A percentile compares a stretch with the other conserved stretches of the same genome.
Conservation (phyloP, 768 basidiomycete species). For the Amanita fuliginea region DNA sequence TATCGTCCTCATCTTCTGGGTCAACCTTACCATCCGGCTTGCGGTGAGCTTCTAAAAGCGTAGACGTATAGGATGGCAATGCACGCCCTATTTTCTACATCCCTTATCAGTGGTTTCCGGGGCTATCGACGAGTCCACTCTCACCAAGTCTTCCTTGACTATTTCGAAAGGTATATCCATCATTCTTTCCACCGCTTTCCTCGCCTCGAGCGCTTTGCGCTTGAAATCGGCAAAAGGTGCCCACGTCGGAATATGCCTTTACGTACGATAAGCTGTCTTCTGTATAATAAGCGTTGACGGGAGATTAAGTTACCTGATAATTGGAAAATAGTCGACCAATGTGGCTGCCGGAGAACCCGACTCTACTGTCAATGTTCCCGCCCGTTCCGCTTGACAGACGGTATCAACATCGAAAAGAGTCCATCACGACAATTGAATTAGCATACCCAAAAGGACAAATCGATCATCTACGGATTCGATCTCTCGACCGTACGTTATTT, state of each 20-base stretch:
- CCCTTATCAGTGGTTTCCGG: constrained; percentile 5
- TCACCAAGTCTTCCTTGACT: constrained; percentile 38
- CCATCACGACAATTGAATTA: background rate
- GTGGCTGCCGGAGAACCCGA: constrained; percentile 35
- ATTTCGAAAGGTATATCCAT: constrained; percentile 39
- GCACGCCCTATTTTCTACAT: constrained; percentile 30
- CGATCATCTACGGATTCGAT: constrained; percentile 32
- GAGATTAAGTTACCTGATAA: constrained; percentile 23
- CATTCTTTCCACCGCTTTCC: constrained; percentile 34
- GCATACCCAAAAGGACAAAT: constrained; percentile 30
- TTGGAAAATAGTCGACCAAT: constrained; percentile 39
- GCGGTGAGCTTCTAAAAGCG: constrained; percentile 28
- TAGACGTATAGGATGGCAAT: constrained; percentile 33
- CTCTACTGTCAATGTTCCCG: constrained; percentile 33
- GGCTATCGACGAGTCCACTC: background rate
- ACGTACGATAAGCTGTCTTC: background rate
- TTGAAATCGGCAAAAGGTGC: constrained; percentile 37
- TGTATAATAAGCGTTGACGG: constrained; percentile 6
- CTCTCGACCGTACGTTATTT: constrained; percentile 37
- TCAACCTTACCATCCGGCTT: constrained; percentile 22
- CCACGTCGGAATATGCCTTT: constrained; percentile 39
- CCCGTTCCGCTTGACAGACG: constrained; percentile 27
- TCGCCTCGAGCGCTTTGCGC: constrained; percentile 28
- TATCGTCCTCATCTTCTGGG: constrained; percentile 37
- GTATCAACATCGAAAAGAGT: constrained; percentile 4